Percentiles rank a stretch among this genome's conserved stretches.
Conservation (phyloP, 768 basidiomycete species). For the Termitomyces sp. region DNA sequence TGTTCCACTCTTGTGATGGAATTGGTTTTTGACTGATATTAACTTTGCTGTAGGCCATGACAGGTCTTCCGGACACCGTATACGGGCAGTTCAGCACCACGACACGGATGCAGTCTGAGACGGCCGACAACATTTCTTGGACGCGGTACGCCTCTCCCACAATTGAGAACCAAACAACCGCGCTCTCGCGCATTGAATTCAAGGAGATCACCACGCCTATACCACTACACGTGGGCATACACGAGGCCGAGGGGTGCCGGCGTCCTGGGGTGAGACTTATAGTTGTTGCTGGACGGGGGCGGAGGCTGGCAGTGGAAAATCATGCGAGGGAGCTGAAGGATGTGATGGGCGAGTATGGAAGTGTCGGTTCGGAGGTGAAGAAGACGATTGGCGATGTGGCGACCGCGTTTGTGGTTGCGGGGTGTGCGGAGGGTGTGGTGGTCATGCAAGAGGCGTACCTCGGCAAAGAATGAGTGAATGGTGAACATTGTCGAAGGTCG, state of each 20-base stretch:
- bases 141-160: constrained; percentile 41
- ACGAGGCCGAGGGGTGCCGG: constrained; percentile 29
- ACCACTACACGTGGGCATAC: constrained; percentile 56
- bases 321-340: constrained; percentile 67
- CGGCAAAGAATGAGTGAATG: not conserved
- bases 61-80: constrained; percentile 59
- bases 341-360: constrained; percentile 51
- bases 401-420: constrained; percentile 64
- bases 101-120: constrained; percentile 69
- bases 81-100: constrained; percentile 64
- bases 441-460: constrained; percentile 56
- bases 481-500: not conserved
- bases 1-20: constrained; percentile 5
- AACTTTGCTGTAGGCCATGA: constrained; percentile 17
- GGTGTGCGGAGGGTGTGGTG: constrained; percentile 52
- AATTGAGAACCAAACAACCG: constrained; percentile 13
- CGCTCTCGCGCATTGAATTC: constrained; percentile 61
- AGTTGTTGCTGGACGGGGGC: constrained; percentile 68
- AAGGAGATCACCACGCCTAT: constrained; percentile 44
- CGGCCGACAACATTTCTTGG: constrained; percentile 81
- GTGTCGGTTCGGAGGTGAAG: constrained; percentile 56
- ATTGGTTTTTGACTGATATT: not conserved
- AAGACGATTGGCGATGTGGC: constrained; percentile 87
- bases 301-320: constrained; percentile 66
- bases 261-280: constrained; percentile 37